Base-by-base conservation (phyloP, 2,329 filamentous ascomycete genomes). In the Cytospora leucostoma region DNA sequence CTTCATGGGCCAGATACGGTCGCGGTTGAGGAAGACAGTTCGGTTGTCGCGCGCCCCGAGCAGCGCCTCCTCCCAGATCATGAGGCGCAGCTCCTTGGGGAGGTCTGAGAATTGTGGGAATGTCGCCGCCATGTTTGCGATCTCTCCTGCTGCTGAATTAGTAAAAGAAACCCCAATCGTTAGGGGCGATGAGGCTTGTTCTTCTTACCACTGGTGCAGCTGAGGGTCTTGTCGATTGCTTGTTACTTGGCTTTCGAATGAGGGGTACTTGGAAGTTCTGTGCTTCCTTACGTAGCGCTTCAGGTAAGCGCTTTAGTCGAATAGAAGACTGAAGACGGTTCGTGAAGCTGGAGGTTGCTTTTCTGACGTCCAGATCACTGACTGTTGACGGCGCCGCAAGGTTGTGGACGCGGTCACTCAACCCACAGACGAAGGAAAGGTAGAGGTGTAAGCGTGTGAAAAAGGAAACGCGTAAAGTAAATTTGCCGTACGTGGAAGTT, bases 61-160 rank as follows among this genome's bases (percentile, higher is more conserved):
- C n/a, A 63, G 7, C 15, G 50, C 49, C 7, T 53, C 47, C 27
- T 58, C 27, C 55, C 55, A 63, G 32, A 63, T 10, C 27, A 47
- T 10, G n/a, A 59, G 49, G 1, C 55, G 55, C 19, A 63, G 32
- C 55, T 63, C 55, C 12, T 7, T 15, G 21, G 32, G 27, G 10
- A 63, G 47, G 2, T 34, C 3, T 8, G 37, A 27, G 7, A 63
- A 63, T 2, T 4, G 15, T 17, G 53, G 35, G 7, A 58, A 44
- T 3, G 47, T 44, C 0, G 37, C 4, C n/a, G 47, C 32, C n/a
- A 34, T 57, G 7, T 1, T 21, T 5, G 50, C 4, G 3, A 7
- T 12, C 34, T 1, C 15, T 3, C 33, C 8, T 59, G 8, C 44
- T 32, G 15, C 7, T n/a, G 17, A 7, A n/a, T 27, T 27, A 27